Evolutionary conservation across 306 rosid genomes (phyloP).

Genomic region (Medicago truncatula): DNA sequence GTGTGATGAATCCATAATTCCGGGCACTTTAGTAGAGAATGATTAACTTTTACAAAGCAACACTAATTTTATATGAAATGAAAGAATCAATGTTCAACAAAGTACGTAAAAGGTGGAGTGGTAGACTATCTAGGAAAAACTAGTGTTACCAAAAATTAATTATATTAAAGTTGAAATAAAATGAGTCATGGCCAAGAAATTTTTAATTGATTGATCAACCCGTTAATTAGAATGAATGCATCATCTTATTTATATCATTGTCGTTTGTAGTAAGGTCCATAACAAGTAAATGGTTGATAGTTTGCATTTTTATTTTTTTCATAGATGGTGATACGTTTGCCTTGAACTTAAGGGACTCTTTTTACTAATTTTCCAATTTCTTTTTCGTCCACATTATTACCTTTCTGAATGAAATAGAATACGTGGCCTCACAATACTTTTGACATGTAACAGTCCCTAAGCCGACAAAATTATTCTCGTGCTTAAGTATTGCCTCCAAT

Average conservation of each 20-base stretch:
- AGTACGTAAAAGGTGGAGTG: not conserved
- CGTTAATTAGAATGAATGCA: not conserved
- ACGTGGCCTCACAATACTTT: slow-evolving; percentile 23
- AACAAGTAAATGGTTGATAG: not conserved
- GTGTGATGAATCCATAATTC: not conserved
- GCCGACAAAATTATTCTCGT: slow-evolving; percentile 38
- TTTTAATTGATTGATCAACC: not conserved
- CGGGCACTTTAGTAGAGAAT: not conserved
- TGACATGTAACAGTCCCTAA: slow-evolving; percentile 22
- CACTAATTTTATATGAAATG: not conserved
- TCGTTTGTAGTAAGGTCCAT: not conserved
- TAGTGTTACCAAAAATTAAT: not conserved
- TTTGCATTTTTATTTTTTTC: too few relatives aligned
- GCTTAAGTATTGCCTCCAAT: slow-evolving; percentile 55
- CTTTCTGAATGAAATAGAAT: slow-evolving; percentile 10
- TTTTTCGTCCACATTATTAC: not conserved
- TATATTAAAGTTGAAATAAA: not conserved
- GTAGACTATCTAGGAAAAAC: not conserved
- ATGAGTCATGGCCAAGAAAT: not conserved
- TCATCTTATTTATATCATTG: not conserved
- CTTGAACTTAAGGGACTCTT: not conserved
- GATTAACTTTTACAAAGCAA: not conserved
- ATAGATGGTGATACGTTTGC: not conserved
- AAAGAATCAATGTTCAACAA: not conserved
- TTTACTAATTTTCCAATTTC: not conserved